A percentile compares a stretch with the other conserved stretches of the same genome.
Conservation (phyloP, 2,329 filamentous ascomycete genomes). For the Aspergillus transmontanensis region DNA sequence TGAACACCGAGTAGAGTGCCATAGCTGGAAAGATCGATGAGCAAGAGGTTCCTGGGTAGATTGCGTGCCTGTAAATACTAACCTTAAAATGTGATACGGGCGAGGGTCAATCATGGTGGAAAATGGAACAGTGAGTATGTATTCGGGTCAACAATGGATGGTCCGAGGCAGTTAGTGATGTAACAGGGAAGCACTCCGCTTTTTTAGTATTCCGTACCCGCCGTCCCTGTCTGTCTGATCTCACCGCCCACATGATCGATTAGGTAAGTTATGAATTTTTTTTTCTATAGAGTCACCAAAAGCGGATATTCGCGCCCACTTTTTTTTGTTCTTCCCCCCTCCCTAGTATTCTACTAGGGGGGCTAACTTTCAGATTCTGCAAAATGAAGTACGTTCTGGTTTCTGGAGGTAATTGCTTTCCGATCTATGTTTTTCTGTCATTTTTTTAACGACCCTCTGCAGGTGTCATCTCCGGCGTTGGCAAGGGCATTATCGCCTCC, state of each 20-base stretch:
- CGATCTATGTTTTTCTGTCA: constrained; percentile 1
- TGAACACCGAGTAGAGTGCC: constrained; percentile 84
- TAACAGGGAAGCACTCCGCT: not conserved
- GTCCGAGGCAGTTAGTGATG: not conserved
- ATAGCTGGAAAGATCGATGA: constrained; percentile 60
- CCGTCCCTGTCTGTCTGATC: not conserved
- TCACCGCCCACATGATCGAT: constrained; percentile 2
- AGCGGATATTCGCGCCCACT: constrained; percentile 5
- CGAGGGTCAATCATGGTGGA: constrained; percentile 35
- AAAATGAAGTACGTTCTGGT: constrained; percentile 82
- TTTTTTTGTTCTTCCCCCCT: constrained; percentile 22
- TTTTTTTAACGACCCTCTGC: constrained; percentile 3
- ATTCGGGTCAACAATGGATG: not conserved
- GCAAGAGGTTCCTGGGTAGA: not conserved
- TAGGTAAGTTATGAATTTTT: constrained; percentile 4
- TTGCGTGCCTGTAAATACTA: constrained; percentile 2
- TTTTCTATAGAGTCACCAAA: constrained; percentile 11
- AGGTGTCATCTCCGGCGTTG: constrained; percentile 55
- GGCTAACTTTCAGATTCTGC: constrained; percentile 19
- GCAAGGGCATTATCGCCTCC: constrained; percentile 68
- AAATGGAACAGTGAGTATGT: not conserved
- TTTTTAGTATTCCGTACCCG: not conserved
- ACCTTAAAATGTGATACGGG: constrained; percentile 38
- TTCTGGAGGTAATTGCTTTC: constrained; percentile 65
- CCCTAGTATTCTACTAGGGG: constrained; percentile 21